phyloP scores from a whole-genome alignment of 305 asterid genomes.

The Ilex paraguariensis region DNA sequence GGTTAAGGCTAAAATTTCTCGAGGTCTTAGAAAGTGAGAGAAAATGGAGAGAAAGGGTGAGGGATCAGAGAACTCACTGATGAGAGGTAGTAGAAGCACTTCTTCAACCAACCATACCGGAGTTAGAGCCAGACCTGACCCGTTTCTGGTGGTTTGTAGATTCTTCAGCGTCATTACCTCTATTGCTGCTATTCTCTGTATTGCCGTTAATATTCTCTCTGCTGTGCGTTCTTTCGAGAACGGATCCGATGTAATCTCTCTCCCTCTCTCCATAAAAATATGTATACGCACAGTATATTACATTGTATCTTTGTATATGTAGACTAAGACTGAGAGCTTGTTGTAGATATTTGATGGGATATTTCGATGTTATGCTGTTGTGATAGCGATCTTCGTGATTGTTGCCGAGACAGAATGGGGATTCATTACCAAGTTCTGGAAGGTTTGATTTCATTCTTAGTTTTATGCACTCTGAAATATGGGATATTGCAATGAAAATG shows the following conservation, averaged over 20 bases:
- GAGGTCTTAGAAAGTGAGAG: neutral
- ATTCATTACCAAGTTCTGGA: slow-evolving; percentile 59
- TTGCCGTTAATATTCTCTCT: slow-evolving; percentile 67
- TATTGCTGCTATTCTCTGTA: slow-evolving; percentile 68
- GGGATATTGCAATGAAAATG: too few relatives aligned
- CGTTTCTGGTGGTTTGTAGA: slow-evolving; percentile 57
- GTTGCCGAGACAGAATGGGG: slow-evolving; percentile 93
- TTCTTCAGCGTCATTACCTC: slow-evolving; percentile 69
- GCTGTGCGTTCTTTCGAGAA: slow-evolving; percentile 69
- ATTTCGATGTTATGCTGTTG: slow-evolving; percentile 88
- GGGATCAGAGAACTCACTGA: neutral
- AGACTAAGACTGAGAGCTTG: neutral
- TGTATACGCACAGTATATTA: neutral
- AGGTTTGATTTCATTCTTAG: slow-evolving; percentile 32
- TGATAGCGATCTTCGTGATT: slow-evolving; percentile 60
- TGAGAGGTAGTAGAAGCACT: neutral
- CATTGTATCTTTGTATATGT: neutral
- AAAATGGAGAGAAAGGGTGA: slow-evolving; percentile 20
- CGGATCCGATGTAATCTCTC: slow-evolving; percentile 50
- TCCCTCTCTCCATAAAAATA: neutral
- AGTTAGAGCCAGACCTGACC: slow-evolving; percentile 39
- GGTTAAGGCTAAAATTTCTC: too few relatives aligned
- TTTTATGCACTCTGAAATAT: neutral
- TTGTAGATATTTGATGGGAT: slow-evolving; percentile 85
- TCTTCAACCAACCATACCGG: slow-evolving; percentile 20